Conservation (phyloP, 106 monocot species). For the Xerophyta viscosa region DNA sequence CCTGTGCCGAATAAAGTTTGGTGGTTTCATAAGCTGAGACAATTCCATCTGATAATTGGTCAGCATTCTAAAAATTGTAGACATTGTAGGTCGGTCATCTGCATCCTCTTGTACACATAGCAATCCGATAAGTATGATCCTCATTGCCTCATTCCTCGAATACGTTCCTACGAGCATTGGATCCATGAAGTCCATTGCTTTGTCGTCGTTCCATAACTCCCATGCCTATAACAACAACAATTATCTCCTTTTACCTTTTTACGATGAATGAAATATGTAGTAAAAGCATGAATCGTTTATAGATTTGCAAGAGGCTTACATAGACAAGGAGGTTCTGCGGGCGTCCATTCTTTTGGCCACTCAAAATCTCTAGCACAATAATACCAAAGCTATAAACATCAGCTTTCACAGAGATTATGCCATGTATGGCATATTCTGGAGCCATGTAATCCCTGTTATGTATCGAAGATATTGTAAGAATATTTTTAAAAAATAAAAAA, state of each 20-base stretch:
- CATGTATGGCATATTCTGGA: slow-evolving; percentile 13
- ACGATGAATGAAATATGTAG: background rate
- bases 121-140: slow-evolving; percentile 2
- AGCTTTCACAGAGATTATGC: slow-evolving; percentile 9
- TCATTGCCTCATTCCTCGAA: background rate
- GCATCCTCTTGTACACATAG: slow-evolving; percentile 8
- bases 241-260: too few species aligned
- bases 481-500: too few species aligned
- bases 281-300: background rate
- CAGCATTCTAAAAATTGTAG: slow-evolving; percentile 3
- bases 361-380: background rate
- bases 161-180: background rate
- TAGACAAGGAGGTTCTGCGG: slow-evolving; percentile 3
- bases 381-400: slow-evolving; percentile 18
- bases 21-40: too few species aligned
- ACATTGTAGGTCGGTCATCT: slow-evolving; percentile 7
- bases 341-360: background rate
- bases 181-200: background rate
- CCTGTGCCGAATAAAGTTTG: too few species aligned
- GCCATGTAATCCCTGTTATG: slow-evolving; percentile 10
- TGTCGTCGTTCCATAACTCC: slow-evolving; percentile 10
- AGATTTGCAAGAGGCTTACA: background rate
- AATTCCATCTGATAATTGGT: too few species aligned
- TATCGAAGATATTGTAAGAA: too few species aligned
- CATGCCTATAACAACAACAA: slow-evolving; percentile 2